A percentile compares a stretch with the other conserved stretches of the same genome.
These are phyloP conservation scores for Coemansia sp. DNA, from an alignment of 192 early-diverging fungal genomes.

Conservation along the genomic window DNA sequence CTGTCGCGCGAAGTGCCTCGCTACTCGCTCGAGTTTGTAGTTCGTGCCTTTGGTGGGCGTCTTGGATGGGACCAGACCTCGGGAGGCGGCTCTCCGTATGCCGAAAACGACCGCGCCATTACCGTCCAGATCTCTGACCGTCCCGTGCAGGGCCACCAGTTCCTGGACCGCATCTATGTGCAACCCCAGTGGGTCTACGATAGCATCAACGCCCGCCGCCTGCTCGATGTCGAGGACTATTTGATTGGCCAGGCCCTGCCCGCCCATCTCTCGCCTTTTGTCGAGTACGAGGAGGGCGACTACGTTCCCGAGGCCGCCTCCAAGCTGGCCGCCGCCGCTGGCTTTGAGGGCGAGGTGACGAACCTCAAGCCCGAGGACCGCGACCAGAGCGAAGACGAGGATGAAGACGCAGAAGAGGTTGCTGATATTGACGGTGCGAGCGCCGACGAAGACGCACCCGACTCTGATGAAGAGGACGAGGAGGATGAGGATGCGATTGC, in stretches of 20 bases:
- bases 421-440: constrained; percentile 57
- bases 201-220: constrained; percentile 80
- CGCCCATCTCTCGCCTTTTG: constrained; percentile 94
- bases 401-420: constrained; percentile 42
- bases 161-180: constrained; percentile 72
- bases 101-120: constrained; percentile 79
- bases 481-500: constrained; percentile 37
- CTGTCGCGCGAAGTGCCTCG: constrained; percentile 94
- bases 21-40: constrained; percentile 88
- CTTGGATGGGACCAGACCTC: constrained; percentile 86
- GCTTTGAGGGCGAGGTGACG: constrained; percentile 65
- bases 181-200: constrained; percentile 99
- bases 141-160: constrained; percentile 65
- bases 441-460: constrained; percentile 63
- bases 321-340: constrained; percentile 51
- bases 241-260: constrained; percentile 80
- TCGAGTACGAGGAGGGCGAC: constrained; percentile 79
- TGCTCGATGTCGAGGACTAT: constrained; percentile 69
- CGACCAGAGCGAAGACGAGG: constrained; percentile 57
- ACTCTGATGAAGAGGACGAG: constrained; percentile 57
- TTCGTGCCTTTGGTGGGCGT: constrained; percentile 85
- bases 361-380: constrained; percentile 62
- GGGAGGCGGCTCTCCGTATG: constrained; percentile 76
- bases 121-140: constrained; percentile 91
- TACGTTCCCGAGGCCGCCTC: constrained; percentile 74